A percentile compares a stretch with the other conserved stretches of the same genome.
Evolutionary conservation across 805 yeast species (phyloP).

Genomic region (Tetrapisispora namnaoensis): DNA sequence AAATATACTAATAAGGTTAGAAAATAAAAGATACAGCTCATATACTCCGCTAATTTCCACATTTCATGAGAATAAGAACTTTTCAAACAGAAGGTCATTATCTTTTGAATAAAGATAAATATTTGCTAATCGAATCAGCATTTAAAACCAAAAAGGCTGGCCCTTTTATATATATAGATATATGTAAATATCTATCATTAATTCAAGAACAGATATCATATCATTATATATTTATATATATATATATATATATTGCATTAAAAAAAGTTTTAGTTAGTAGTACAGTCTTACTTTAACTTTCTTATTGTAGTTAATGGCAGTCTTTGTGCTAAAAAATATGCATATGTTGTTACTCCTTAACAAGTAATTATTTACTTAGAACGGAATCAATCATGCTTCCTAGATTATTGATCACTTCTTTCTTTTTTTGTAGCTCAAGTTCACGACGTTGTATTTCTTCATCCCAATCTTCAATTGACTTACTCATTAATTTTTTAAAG

Average conservation of each 20-base stretch:
- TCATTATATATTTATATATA: background rate
- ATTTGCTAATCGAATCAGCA: background rate
- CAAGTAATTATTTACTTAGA: background rate
- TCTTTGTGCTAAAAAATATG: background rate
- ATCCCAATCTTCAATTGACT: constrained; percentile 25
- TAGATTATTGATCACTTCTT: constrained; percentile 10
- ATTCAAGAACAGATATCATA: background rate
- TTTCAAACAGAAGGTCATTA: background rate
- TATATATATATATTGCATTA: background rate
- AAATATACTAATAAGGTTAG: too few species aligned
- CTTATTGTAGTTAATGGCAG: too few species aligned
- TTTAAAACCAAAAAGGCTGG: background rate
- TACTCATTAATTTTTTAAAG: constrained; percentile 17
- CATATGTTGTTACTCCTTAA: background rate
- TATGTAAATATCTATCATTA: background rate
- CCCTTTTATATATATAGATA: background rate
- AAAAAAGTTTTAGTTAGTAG: background rate
- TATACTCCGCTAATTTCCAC: background rate
- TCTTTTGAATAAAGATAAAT: background rate
- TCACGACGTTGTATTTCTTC: constrained; percentile 14
- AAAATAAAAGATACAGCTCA: constrained; percentile 1
- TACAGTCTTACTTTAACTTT: background rate
- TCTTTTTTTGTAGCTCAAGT: constrained; percentile 20
- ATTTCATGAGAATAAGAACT: constrained; percentile 4
- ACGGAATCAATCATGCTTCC: constrained; percentile 5